Base-by-base conservation (phyloP, 1,139 yeast genomes). In the Schizosaccharomyces versatilis region DNA sequence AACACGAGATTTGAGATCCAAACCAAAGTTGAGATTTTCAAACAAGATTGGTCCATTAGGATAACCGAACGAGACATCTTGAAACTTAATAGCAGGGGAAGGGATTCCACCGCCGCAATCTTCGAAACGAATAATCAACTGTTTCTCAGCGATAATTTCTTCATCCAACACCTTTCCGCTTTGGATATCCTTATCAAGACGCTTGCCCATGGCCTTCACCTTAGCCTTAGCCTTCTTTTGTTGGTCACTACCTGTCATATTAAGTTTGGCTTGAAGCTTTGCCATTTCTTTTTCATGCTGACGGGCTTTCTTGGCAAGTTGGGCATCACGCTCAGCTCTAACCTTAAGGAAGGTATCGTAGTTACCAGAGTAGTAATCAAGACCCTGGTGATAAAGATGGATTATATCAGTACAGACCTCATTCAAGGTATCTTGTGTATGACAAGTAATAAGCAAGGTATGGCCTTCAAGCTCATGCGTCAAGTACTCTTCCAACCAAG, bases 181-280 rank as follows among this genome's bases (percentile, higher is more conserved):
- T 32, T 55, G 54, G 68, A 97, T 98, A 68, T 90, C 98, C 63
- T 98, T 97, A 73, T 90, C 98, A 97, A 90, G 90, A 19, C 55
- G 48, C 80, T 93, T 93, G 73, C 90, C 98, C 71, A 90, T 77
- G 68, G 90, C 90, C 81, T 90, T 90, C 77, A 90, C 97, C 74
- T 97, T 84, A 53, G 97, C 88, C 72, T 90, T 90, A 60, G 99
- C 99, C 74, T 90, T 98, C 71, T 83, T 84, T 73, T 90, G 93
- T 60, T 98, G 98, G 73, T 90, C 90, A 59, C 98, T 90, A 85
- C 99, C 98, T 61, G 98, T 97, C 64, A 95, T 84, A 56, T 98
- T 98, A 73, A 90, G 90, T 69, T 93, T 93, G 73, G 90, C 90
- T 77, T 93, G 90, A 71, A 93, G 90, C 71, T 90, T 97, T 52